phyloP scores from a whole-genome alignment of 73 alveolate species.

The Effrenium voratum region DNA sequence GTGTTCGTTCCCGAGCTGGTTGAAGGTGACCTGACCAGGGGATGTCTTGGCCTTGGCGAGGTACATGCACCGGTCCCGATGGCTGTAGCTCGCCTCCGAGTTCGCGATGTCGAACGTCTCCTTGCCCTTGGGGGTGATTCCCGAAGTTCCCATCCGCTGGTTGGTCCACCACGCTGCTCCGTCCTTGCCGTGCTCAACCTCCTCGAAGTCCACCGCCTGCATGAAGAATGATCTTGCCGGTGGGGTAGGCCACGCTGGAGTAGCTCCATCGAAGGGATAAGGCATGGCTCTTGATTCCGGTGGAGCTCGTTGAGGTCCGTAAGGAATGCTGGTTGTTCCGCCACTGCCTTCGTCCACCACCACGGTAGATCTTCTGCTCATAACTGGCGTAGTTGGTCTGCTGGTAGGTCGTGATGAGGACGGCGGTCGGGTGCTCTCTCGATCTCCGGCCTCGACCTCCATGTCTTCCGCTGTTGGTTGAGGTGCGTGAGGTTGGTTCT shows the following conservation, averaged over 20 bases:
- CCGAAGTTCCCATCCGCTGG: constrained; percentile 1
- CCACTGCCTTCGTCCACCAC: too few species aligned
- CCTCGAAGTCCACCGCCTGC: not conserved
- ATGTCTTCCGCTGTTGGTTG: too few species aligned
- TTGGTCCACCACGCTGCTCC: not conserved
- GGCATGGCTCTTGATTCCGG: not conserved
- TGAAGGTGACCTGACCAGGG: constrained; percentile 23
- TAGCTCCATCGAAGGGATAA: not conserved
- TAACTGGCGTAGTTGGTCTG: too few species aligned
- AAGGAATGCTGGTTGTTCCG: too few species aligned
- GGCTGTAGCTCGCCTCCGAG: not conserved
- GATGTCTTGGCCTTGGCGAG: constrained; percentile 25
- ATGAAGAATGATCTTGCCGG: not conserved
- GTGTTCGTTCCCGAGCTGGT: not conserved
- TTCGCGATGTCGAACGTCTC: not conserved
- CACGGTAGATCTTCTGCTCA: too few species aligned
- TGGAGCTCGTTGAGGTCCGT: not conserved
- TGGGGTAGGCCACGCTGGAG: not conserved
- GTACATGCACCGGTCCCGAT: constrained; percentile 28
- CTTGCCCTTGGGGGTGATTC: not conserved
- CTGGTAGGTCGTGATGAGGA: too few species aligned
- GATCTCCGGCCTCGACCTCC: too few species aligned
- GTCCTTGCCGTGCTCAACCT: not conserved
- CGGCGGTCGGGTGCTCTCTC: too few species aligned
- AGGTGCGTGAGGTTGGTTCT: too few species aligned